phyloP scores from a whole-genome alignment of 1,139 yeast genomes.

The Kluyveromyces sp. region DNA sequence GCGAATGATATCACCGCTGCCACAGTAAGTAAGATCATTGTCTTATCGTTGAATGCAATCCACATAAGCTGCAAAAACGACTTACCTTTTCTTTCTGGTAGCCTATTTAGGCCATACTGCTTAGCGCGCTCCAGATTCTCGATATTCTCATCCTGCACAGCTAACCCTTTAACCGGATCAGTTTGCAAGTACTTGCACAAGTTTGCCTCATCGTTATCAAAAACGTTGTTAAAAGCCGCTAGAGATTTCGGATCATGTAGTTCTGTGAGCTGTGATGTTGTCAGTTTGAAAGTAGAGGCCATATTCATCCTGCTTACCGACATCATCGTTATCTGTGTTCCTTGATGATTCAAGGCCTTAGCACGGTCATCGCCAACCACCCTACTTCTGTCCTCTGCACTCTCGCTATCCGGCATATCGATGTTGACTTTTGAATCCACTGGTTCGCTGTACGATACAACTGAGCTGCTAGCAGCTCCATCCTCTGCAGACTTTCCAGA shows the following conservation, averaged over 20 bases:
- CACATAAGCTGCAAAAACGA: conserved; percentile 61
- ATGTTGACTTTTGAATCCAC: neutral
- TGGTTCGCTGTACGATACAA: neutral
- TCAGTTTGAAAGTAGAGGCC: conserved; percentile 15
- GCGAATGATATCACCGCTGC: conserved; percentile 90
- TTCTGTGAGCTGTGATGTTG: conserved; percentile 25
- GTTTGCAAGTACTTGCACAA: conserved; percentile 36
- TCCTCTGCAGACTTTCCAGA: neutral
- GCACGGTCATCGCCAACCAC: neutral
- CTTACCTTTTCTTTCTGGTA: conserved; percentile 67
- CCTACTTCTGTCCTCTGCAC: neutral
- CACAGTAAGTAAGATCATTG: conserved; percentile 69
- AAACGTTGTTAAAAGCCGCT: conserved; percentile 22
- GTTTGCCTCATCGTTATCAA: conserved; percentile 19
- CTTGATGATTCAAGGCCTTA: neutral
- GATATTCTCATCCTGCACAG: conserved; percentile 30
- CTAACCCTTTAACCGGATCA: conserved; percentile 41
- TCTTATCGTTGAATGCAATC: conserved; percentile 88
- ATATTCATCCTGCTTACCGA: conserved; percentile 2
- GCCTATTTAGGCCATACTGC: conserved; percentile 57
- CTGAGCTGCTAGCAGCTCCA: neutral
- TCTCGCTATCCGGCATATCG: neutral
- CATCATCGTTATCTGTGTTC: conserved; percentile 2
- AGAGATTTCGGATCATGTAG: conserved; percentile 35
- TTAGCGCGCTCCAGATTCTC: conserved; percentile 33